Percentiles rank a stretch among this genome's conserved stretches.
Conservation (phyloP, 495 filamentous ascomycete genomes). For the Hypoxylon intermedium region DNA sequence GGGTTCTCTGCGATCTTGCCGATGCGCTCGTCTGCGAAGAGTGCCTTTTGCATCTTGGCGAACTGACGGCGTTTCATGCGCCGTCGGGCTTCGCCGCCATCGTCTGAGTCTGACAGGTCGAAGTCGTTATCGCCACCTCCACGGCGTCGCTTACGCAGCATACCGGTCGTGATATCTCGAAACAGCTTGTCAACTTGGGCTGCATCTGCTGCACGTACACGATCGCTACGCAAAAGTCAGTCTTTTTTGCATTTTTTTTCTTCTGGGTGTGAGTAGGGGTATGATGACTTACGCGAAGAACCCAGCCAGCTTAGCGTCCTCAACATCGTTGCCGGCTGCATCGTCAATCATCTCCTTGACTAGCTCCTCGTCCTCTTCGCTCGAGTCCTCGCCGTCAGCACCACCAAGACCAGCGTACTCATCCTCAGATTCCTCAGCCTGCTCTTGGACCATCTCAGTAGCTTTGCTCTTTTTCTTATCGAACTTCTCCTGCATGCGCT, state of each 20-base stretch:
- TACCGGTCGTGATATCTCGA: slow-evolving; percentile 88
- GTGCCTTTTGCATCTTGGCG: slow-evolving; percentile 86
- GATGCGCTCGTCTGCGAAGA: slow-evolving; percentile 89
- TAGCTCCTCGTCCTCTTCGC: slow-evolving; percentile 67
- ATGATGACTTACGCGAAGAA: slow-evolving; percentile 78
- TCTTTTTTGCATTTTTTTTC: not conserved
- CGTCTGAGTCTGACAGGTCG: slow-evolving; percentile 86
- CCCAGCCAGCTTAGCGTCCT: slow-evolving; percentile 82
- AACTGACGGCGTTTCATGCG: slow-evolving; percentile 86
- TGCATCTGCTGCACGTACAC: slow-evolving; percentile 73
- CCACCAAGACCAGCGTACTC: slow-evolving; percentile 96
- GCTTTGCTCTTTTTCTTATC: slow-evolving; percentile 89
- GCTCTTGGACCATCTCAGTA: slow-evolving; percentile 86
- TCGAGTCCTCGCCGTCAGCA: slow-evolving; percentile 83
- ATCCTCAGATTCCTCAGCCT: slow-evolving; percentile 96
- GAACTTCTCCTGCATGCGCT: slow-evolving; percentile 61
- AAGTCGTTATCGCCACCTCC: slow-evolving; percentile 68
- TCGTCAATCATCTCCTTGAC: slow-evolving; percentile 92
- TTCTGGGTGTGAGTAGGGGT: not conserved
- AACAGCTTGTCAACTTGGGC: slow-evolving; percentile 88
- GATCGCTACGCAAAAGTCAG: slow-evolving; percentile 59
- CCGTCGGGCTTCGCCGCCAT: slow-evolving; percentile 76
- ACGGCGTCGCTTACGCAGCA: slow-evolving; percentile 74
- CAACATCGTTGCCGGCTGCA: slow-evolving; percentile 67
- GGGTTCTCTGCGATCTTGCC: slow-evolving; percentile 90